phyloP scores from a whole-genome alignment of 306 rosid species.

The Cucumis melo region DNA sequence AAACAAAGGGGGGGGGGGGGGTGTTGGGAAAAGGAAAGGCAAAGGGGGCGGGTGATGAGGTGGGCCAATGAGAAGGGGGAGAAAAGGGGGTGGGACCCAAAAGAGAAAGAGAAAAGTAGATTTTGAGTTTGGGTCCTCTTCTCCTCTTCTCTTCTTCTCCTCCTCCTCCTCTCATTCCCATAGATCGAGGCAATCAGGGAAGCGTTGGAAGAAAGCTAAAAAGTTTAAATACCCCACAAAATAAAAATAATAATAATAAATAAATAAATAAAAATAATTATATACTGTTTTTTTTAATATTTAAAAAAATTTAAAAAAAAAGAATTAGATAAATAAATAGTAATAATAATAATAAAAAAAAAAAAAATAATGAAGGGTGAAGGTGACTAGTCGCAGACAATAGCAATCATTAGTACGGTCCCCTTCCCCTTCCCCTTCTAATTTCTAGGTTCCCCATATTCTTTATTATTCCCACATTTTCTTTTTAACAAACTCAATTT shows the following conservation, averaged over 20 bases:
- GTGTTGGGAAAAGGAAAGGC: not conserved
- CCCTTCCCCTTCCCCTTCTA: not conserved
- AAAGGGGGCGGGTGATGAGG: not conserved
- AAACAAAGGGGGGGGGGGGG: no score
- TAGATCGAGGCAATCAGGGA: not conserved
- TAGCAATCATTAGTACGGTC: slow-evolving; percentile 16
- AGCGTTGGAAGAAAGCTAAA: not conserved
- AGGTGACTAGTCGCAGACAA: slow-evolving; percentile 11
- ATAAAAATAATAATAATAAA: not conserved
- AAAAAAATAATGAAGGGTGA: not conserved
- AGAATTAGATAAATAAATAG: not conserved
- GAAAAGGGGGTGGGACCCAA: not conserved
- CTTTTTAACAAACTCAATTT: no score
- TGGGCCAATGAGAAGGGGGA: not conserved
- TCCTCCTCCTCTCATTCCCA: not conserved
- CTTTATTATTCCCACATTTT: not conserved
- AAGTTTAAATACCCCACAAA: not conserved
- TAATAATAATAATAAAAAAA: not conserved
- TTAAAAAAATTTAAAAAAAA: no score
- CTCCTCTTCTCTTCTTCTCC: no score
- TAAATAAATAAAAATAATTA: not conserved
- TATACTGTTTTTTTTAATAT: not conserved
- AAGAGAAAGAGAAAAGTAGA: not conserved
- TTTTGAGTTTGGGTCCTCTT: not conserved
- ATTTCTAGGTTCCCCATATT: not conserved